These are phyloP conservation scores for Rhizopogon rudus DNA, from an alignment of 768 basidiomycete genomes.

Conservation along the genomic window DNA sequence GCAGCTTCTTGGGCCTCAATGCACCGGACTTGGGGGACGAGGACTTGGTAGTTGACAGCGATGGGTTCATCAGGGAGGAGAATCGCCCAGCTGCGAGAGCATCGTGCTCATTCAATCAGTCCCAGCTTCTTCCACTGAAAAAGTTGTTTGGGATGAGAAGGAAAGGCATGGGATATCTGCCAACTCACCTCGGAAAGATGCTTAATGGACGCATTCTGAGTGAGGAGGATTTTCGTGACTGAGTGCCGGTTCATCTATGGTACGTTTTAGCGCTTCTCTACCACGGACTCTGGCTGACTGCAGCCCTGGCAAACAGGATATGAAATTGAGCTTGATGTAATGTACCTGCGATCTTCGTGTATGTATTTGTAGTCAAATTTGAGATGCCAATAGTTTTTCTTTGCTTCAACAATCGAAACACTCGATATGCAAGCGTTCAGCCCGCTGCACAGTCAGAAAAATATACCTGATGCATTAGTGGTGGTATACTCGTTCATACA, in stretches of 20 bases:
- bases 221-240: constrained; percentile 10
- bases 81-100: background rate
- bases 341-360: no score
- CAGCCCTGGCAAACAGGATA: no score
- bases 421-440: no score
- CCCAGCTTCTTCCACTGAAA: constrained; percentile 17
- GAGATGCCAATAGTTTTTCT: no score
- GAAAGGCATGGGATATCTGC: constrained; percentile 9
- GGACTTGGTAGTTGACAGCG: background rate
- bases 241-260: no score
- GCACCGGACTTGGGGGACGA: constrained; percentile 14
- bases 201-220: constrained; percentile 23
- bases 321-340: no score
- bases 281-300: no score
- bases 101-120: background rate
- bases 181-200: constrained; percentile 30
- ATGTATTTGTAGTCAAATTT: constrained; percentile 21
- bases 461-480: background rate
- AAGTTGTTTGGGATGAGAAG: constrained; percentile 18
- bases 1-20: constrained; percentile 13
- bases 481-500: constrained; percentile 31
- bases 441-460: no score
- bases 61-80: constrained; percentile 7
- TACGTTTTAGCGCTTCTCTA: no score
- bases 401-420: no score